phyloP scores from a whole-genome alignment of 129 eudicot genomes.

The Helianthus tuberosus region DNA sequence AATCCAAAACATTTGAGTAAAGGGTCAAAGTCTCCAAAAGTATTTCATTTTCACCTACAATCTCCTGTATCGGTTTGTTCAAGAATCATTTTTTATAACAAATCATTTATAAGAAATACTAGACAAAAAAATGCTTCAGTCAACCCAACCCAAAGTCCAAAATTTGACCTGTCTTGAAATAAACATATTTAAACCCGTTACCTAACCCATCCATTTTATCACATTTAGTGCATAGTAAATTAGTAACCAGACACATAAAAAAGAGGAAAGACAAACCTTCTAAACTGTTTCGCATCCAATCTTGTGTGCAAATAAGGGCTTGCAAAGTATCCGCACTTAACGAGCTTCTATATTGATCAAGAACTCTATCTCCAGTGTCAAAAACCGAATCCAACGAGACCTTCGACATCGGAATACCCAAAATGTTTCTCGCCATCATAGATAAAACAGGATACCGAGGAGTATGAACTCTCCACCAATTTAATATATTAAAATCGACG shows the following conservation, averaged over 20 bases:
- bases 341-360: constrained; percentile 66
- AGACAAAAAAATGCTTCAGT: not conserved
- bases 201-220: not conserved
- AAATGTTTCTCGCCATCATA: constrained; percentile 85
- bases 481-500: constrained; percentile 68
- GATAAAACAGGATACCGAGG: constrained; percentile 93
- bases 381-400: constrained; percentile 50
- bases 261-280: constrained; percentile 50
- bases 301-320: constrained; percentile 82
- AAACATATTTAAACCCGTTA: not conserved
- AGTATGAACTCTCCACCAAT: constrained; percentile 95
- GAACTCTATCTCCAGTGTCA: constrained; percentile 59
- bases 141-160: not conserved
- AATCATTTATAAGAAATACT: not conserved
- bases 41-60: not conserved
- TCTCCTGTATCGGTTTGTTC: not conserved
- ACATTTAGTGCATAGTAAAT: not conserved
- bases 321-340: constrained; percentile 75
- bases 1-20: not conserved
- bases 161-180: not conserved
- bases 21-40: not conserved
- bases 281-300: constrained; percentile 70
- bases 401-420: constrained; percentile 87
- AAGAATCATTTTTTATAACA: not conserved
- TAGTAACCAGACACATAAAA: not conserved